Evolutionary conservation across 2,329 filamentous ascomycete genomes (phyloP).

Genomic region (Tolypocladium pustulatum): DNA sequence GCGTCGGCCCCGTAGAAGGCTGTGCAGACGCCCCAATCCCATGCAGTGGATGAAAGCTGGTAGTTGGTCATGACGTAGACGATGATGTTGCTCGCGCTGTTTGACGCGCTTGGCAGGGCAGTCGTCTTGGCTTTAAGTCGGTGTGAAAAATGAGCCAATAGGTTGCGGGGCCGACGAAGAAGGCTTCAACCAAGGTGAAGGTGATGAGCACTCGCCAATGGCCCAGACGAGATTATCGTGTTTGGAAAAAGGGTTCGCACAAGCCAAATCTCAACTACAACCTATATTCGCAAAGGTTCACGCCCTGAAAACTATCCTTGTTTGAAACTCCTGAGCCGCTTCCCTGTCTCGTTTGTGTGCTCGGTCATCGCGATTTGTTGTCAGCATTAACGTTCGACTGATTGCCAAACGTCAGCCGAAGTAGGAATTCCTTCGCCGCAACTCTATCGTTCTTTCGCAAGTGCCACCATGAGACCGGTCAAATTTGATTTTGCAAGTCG

Average conservation of each 20-base stretch:
- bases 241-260: constrained; percentile 33
- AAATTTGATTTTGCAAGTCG: background rate
- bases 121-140: constrained; percentile 45
- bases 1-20: constrained; percentile 37
- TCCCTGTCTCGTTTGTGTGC: constrained; percentile 41
- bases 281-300: constrained; percentile 42
- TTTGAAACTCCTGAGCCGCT: constrained; percentile 33
- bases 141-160: constrained; percentile 42
- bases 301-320: constrained; percentile 39
- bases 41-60: constrained; percentile 33
- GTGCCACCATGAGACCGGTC: constrained; percentile 38
- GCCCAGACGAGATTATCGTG: constrained; percentile 27
- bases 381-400: constrained; percentile 31
- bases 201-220: constrained; percentile 36
- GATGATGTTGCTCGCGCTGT: constrained; percentile 37
- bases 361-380: constrained; percentile 42
- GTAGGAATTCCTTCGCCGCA: constrained; percentile 28
- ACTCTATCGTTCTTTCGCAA: constrained; percentile 31
- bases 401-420: constrained; percentile 28
- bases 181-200: constrained; percentile 43
- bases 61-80: constrained; percentile 39
- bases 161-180: constrained; percentile 42
- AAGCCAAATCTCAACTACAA: constrained; percentile 37
- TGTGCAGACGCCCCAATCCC: constrained; percentile 36
- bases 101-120: constrained; percentile 33